These are phyloP conservation scores for Neospora caninum DNA, from an alignment of 169 alveolate genomes.

Conservation along the genomic window DNA sequence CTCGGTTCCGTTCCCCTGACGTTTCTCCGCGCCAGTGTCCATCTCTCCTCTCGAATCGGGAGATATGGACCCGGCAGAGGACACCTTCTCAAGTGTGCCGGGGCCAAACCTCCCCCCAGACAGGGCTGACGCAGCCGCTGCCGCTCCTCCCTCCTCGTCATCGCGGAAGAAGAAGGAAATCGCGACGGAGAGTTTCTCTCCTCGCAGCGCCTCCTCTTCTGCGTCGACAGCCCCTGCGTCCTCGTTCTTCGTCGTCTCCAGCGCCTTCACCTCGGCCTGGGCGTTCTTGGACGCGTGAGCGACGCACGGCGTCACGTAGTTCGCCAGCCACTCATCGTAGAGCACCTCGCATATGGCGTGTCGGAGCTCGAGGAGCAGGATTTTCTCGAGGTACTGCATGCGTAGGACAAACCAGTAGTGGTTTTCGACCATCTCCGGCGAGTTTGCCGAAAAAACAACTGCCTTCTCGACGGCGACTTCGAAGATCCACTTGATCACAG, in stretches of 20 bases:
- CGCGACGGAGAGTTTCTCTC: neutral
- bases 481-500: slow-evolving; percentile 10
- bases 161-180: slow-evolving; percentile 12
- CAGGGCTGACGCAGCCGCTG: neutral
- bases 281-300: neutral
- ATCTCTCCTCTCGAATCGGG: neutral
- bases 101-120: neutral
- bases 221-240: neutral
- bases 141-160: slow-evolving; percentile 27
- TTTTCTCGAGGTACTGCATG: slow-evolving; percentile 45
- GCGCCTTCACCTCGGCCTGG: neutral
- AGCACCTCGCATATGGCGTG: slow-evolving; percentile 44
- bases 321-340: slow-evolving; percentile 49
- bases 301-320: neutral
- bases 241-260: neutral
- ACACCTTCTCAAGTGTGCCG: neutral
- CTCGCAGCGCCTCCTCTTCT: neutral
- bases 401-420: slow-evolving; percentile 32
- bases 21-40: neutral
- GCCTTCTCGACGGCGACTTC: slow-evolving; percentile 36
- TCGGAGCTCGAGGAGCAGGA: slow-evolving; percentile 61
- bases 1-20: too few relatives aligned
- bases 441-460: neutral
- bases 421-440: neutral
- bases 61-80: neutral